A percentile compares a stretch with the other conserved stretches of the same genome.
These are phyloP conservation scores for Sisymbrium altissimum DNA, from an alignment of 345 rosid genomes.

Conservation along the genomic window DNA sequence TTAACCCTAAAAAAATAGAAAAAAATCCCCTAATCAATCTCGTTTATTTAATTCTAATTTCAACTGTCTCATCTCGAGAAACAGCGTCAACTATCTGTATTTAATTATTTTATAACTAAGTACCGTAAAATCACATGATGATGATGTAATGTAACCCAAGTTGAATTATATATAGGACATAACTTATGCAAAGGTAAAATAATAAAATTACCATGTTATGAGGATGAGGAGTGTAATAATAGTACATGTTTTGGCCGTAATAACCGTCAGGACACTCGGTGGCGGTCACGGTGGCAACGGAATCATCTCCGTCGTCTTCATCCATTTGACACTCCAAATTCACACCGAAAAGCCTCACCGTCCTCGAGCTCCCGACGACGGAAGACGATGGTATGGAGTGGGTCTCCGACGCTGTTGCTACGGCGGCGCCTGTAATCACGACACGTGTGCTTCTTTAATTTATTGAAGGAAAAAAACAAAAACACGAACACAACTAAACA, in stretches of 20 bases:
- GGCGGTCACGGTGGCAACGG: not conserved
- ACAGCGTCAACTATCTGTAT: slow-evolving; percentile 18
- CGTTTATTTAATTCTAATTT: slow-evolving; percentile 10
- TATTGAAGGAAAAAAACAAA: not conserved
- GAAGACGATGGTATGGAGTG: slow-evolving; percentile 23
- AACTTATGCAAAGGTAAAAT: not conserved
- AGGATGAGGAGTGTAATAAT: slow-evolving; percentile 33
- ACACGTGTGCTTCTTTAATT: slow-evolving; percentile 28
- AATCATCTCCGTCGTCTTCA: slow-evolving; percentile 42
- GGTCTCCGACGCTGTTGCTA: slow-evolving; percentile 19
- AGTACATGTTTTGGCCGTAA: slow-evolving; percentile 36
- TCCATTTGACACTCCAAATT: slow-evolving; percentile 78
- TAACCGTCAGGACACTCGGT: slow-evolving; percentile 46
- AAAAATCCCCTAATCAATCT: slow-evolving; percentile 24
- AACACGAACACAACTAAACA: slow-evolving; percentile 18
- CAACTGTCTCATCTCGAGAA: slow-evolving; percentile 31
- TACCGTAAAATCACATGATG: slow-evolving; percentile 33
- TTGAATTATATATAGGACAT: not conserved
- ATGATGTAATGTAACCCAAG: slow-evolving; percentile 25
- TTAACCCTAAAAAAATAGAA: not conserved
- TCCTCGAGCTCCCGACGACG: slow-evolving; percentile 51
- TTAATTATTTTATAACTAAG: not conserved
- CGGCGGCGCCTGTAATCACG: slow-evolving; percentile 30
- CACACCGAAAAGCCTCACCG: slow-evolving; percentile 80
- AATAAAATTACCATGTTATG: slow-evolving; percentile 25